Base-by-base conservation (phyloP, 1,139 yeast species). In the Candida mesenterica region DNA sequence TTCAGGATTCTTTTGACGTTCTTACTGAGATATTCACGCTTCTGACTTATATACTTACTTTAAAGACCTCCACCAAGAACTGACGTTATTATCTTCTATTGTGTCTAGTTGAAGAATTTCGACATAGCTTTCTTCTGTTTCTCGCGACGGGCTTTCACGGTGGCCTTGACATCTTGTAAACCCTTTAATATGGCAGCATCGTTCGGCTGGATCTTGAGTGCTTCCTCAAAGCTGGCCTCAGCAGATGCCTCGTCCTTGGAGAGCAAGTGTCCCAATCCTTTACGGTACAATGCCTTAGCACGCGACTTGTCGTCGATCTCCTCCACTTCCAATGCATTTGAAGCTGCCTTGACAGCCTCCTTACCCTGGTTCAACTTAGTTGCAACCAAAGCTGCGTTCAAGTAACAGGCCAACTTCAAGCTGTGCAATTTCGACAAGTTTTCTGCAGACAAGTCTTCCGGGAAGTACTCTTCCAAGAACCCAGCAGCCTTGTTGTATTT, bases 251-350 rank as follows among this genome's bases (percentile, higher is more conserved):
- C 86, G 54, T 86, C 81, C 53, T 83, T 83, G 19, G 69, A 63
- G 16, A 76, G 63, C 38, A 77, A 61, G 48, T 79, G 71, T 1
- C 95, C 97, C 53, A 77, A 67, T 24, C 96, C 97, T 61, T 88
- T 80, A 56, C 97, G 79, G 66, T 84, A 90, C 35, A 76, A 68
- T 0, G 96, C 96, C 67, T 90, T 90, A 6, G 95, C 88, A 56
- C 74, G 76, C 19, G 86, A 79, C 48, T 79, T 76, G 37, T 76
- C 83, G 35, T 79, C 87, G 9, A 83, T 66, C 3, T 65, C 72
- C 30, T 79, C 82, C 18, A 72, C 74, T 25, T 73, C 82, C 37
- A 87, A 68, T 0, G 88, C 96, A 34, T 76, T 77, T 3, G 77
- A 61, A 3, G 95, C 76, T 2, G 84, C 78, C 28, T 63, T 59